Percentiles rank a stretch among this genome's conserved stretches.
These are phyloP conservation scores for Leishmania martiniquensis DNA, from an alignment of 208 protist genomes.

Conservation along the genomic window DNA sequence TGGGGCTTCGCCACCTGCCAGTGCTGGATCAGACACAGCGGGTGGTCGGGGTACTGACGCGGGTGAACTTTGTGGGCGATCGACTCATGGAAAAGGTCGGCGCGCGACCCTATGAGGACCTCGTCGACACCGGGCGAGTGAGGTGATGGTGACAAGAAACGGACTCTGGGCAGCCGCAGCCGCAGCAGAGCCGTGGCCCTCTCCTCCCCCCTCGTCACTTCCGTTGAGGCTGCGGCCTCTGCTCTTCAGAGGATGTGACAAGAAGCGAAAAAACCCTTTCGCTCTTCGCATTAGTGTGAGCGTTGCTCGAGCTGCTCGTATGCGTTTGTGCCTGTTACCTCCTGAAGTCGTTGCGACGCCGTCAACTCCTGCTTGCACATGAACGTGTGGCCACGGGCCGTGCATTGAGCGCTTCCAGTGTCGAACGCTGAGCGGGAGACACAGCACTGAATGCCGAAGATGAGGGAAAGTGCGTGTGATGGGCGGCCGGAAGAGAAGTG, in stretches of 20 bases:
- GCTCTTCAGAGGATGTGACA: not conserved
- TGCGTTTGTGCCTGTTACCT: not conserved
- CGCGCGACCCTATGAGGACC: conserved; percentile 8
- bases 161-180: not conserved
- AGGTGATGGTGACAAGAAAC: not conserved
- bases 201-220: not conserved
- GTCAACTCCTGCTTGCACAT: not conserved
- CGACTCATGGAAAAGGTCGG: conserved; percentile 52
- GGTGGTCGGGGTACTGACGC: conserved; percentile 82
- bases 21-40: conserved; percentile 63
- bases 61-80: conserved; percentile 73
- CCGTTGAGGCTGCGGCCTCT: not conserved
- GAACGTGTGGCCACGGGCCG: too few relatives aligned
- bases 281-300: not conserved
- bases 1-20: conserved; percentile 82
- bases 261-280: not conserved
- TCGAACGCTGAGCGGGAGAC: not conserved
- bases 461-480: not conserved
- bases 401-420: not conserved
- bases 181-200: not conserved
- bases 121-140: not conserved
- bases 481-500: not conserved
- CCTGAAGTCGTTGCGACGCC: not conserved
- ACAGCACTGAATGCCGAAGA: not conserved
- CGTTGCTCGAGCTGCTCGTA: not conserved